Evolutionary conservation across 1,139 yeast species (phyloP), one percentile per base, ranked within the genome.

Genomic region (Zygoascus sp.): DNA sequence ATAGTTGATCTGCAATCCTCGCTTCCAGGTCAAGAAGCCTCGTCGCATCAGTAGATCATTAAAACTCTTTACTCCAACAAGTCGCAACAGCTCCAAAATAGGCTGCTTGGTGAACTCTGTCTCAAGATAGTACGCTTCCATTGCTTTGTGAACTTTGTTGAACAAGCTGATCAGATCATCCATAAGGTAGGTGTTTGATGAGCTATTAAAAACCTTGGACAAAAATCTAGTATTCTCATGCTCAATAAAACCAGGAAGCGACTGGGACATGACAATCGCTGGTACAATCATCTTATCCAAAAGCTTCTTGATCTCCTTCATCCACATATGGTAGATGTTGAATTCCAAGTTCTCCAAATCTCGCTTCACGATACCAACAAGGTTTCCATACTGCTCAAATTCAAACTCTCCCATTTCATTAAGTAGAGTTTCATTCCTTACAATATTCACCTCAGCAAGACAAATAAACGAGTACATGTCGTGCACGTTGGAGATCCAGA

Each of bases 401-500:
- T 90, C 98, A 55, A 79, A 84, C 59, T 84, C 90, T 51, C 89
- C 87, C 92, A 92, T 84, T 54, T 86, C 96, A 54, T 79, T 80
- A 37, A 87, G 76, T 54, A 87, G 75, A 4, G 82, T 76, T 61
- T 85, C 95, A 61, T 87, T 89, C 45, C 87, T 88, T 46, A 87
- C 73, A 54, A 92, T 88, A 17, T 96, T 88, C 54, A 80, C 81
- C 65, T 92, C 96, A 4, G 97, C 98, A 66, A 89, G 86, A 16
- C 92, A 82, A 52, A 90, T 95, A 72, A 92, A 94, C 1, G 97
- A 89, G 67, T 87, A 86, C 59, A 92, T 77, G 65, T 94, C 98
- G 64, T 94, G 97, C 6, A 95, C 92, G 67, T 92, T 92, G 2
- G 97, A 87, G 57, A 94, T 74, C 99, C 99, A 92, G 73, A 92